A percentile compares a stretch with the other conserved stretches of the same genome.
Conservation (phyloP, 805 yeast genomes). For the Wickerhamiella allomyrinae region DNA sequence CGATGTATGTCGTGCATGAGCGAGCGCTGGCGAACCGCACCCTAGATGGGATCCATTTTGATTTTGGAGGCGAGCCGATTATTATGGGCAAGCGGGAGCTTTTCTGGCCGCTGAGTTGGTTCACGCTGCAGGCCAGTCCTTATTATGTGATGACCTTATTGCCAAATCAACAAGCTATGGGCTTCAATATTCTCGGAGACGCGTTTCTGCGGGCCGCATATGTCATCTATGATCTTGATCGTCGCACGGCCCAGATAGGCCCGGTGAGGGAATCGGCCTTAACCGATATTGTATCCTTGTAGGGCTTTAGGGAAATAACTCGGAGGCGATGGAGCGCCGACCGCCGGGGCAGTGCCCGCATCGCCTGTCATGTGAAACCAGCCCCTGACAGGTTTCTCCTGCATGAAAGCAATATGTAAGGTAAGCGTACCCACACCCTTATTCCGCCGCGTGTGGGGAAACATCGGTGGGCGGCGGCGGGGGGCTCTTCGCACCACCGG, state of each 20-base stretch:
- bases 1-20: constrained; percentile 32
- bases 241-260: constrained; percentile 35
- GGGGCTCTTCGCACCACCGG: no score
- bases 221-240: constrained; percentile 43
- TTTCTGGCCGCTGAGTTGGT: constrained; percentile 23
- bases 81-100: constrained; percentile 31
- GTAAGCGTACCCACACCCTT: no score
- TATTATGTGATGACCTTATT: constrained; percentile 21
- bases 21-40: constrained; percentile 10
- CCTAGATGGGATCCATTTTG: constrained; percentile 26
- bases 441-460: no score
- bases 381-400: background rate
- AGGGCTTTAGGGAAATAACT: no score
- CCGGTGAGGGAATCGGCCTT: constrained; percentile 10
- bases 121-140: constrained; percentile 14
- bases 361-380: background rate
- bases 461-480: no score
- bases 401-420: no score
- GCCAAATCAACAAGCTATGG: constrained; percentile 18
- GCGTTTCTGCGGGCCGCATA: constrained; percentile 42
- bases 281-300: constrained; percentile 10
- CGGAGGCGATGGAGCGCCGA: no score
- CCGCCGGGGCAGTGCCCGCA: no score
- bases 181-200: constrained; percentile 38
- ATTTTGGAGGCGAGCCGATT: constrained; percentile 39